Evolutionary conservation across 2,329 filamentous ascomycete species (phyloP), one percentile per base, ranked within the genome.

Genomic region (Colletotrichum sidae): DNA sequence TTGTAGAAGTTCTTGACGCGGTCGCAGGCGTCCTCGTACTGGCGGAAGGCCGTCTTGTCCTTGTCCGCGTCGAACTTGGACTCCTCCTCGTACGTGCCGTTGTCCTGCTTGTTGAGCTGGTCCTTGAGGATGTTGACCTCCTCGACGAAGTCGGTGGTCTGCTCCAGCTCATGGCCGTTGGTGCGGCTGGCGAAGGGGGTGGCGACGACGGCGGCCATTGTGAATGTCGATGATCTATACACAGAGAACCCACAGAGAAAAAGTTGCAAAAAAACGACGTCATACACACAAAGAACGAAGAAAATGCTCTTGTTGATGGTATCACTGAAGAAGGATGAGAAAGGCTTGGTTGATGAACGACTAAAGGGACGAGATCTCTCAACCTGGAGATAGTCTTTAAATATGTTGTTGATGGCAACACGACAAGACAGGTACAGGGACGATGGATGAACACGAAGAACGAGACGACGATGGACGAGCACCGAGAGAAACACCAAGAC

Each of bases 1-100:
- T 83, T 84, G 85, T 97, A 97, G 80, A 97, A 96, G 81, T 86
- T 87, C 83, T 94, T 94, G 77, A 97, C 93, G 55, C 92, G 87
- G 79, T 93, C 91, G 80, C 91, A 93, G 46, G 93, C 92, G 13
- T 90, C 89, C 72, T 93, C 89, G 79, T 95, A 97, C 75, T 96
- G 90, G 39, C 94, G 86, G 81, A 95, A 95, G 69, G 90, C 83
- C 25, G 88, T 85, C 83, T 94, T 94, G 83, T 95, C 90, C 77
- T 95, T 95, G 51, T 87, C 81, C 51, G 85, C 78, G 76, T 94
- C 91, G 75, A 94, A 93, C 69, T 90, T 81, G 65, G 91, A 91
- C 66, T 83, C 69, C 71, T 81, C 78, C 73, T 79, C 78, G 73
- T 79, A 82, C 45, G 47, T 51, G 2, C 38, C 47, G 46, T 58